A percentile compares a stretch with the other conserved stretches of the same genome.
These are phyloP conservation scores for Akanthomyces uredinophilus DNA, from an alignment of 2,329 filamentous ascomycete genomes.

Conservation along the genomic window DNA sequence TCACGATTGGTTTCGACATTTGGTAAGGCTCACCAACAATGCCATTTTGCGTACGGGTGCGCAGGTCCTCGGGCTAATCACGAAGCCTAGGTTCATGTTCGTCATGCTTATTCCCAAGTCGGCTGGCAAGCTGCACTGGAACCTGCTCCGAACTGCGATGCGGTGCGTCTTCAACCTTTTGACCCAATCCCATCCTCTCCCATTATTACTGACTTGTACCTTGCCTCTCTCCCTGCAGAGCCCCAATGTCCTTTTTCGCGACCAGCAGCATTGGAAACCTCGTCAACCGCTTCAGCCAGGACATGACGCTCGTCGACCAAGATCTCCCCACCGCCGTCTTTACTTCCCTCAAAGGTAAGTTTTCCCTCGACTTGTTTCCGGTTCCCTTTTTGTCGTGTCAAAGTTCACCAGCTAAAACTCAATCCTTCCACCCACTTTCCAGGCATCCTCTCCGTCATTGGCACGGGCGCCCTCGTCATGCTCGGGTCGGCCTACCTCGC, in stretches of 20 bases:
- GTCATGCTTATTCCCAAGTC: conserved; percentile 1
- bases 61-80: background rate
- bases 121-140: background rate
- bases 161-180: background rate
- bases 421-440: too few species aligned
- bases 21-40: background rate
- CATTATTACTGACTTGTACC: background rate
- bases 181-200: background rate
- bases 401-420: background rate
- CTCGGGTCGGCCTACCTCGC: conserved; percentile 2
- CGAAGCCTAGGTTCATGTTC: conserved; percentile 1
- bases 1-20: background rate
- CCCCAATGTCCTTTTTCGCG: conserved; percentile 19
- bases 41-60: background rate
- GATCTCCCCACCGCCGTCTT: conserved; percentile 8
- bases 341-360: background rate
- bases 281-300: conserved; percentile 21
- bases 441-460: background rate
- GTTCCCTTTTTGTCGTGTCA: background rate
- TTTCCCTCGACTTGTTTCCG: background rate
- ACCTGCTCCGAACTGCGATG: background rate
- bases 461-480: conserved; percentile 4
- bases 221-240: background rate
- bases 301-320: conserved; percentile 4
- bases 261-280: conserved; percentile 18